Percentiles rank a stretch among this genome's conserved stretches.
phyloP scores from a whole-genome alignment of 164 flowering plant species.

The Platanus orientalis region DNA sequence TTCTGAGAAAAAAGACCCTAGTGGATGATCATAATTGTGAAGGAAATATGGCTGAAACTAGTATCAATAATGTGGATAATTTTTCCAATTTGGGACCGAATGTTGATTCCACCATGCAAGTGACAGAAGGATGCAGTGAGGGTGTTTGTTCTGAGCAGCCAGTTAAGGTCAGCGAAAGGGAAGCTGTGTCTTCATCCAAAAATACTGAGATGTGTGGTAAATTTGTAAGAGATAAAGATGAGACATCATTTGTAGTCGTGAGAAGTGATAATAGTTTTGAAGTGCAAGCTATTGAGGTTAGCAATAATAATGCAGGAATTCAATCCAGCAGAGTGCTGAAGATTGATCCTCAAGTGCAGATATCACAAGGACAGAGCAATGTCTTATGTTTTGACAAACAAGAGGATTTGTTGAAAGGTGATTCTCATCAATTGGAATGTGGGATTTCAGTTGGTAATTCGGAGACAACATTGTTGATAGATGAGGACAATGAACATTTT shows the following conservation, averaged over 20 bases:
- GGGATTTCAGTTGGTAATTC: constrained; percentile 10
- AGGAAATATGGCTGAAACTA: constrained; percentile 12
- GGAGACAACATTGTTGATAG: constrained; percentile 10
- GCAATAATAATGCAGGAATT: constrained; percentile 5
- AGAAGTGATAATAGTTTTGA: constrained; percentile 13
- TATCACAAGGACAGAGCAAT: constrained; percentile 2
- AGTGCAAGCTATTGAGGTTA: constrained; percentile 13
- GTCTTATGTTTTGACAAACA: constrained; percentile 6
- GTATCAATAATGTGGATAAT: constrained; percentile 9
- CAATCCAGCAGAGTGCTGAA: constrained; percentile 7
- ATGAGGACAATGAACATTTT: constrained; percentile 14
- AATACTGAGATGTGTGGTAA: constrained; percentile 16
- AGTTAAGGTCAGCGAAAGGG: constrained; percentile 11
- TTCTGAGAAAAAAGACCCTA: constrained; percentile 11
- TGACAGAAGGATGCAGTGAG: constrained; percentile 18
- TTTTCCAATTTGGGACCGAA: constrained; percentile 8
- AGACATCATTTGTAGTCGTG: constrained; percentile 7
- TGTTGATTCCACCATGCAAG: constrained; percentile 12
- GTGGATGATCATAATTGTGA: constrained; percentile 18
- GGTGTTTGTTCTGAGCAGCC: constrained; percentile 9
- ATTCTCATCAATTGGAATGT: constrained; percentile 9
- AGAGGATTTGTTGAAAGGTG: constrained; percentile 4
- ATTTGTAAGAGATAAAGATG: constrained; percentile 11
- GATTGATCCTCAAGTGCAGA: constrained; percentile 9
- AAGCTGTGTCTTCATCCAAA: constrained; percentile 12